Conservation (phyloP, 2,329 filamentous ascomycete species). For the Cyphellophora attinorum region DNA sequence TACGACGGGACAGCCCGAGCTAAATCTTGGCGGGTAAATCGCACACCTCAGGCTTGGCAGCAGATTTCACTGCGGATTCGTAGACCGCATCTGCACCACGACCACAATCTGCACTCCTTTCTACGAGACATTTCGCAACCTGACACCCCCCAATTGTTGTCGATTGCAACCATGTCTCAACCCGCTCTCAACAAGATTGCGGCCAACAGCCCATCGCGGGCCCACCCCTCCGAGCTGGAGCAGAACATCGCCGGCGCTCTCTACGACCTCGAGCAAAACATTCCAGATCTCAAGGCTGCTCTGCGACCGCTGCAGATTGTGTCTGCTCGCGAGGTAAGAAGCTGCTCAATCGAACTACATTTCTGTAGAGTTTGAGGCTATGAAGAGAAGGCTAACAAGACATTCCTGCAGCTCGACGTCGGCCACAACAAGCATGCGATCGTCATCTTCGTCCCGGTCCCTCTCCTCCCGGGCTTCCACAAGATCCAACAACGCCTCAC, state of each 20-base stretch:
- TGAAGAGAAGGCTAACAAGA: neutral
- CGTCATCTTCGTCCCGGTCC: constrained; percentile 99
- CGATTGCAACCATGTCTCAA: constrained; percentile 49
- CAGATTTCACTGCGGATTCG: too few relatives aligned
- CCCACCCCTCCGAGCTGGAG: constrained; percentile 96
- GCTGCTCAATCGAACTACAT: neutral
- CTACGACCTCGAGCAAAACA: constrained; percentile 98
- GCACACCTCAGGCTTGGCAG: too few relatives aligned
- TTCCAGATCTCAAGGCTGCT: constrained; percentile 90
- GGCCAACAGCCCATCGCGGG: constrained; percentile 89
- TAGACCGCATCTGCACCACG: too few relatives aligned
- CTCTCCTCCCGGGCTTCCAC: constrained; percentile 97
- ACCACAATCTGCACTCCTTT: too few relatives aligned
- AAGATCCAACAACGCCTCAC: constrained; percentile 99
- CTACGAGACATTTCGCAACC: too few relatives aligned
- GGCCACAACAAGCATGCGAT: constrained; percentile 99
- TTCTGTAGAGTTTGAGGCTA: neutral
- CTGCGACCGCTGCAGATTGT: constrained; percentile 98
- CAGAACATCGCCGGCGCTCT: constrained; percentile 92
- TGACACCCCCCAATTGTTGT: too few relatives aligned
- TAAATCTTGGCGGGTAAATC: too few relatives aligned
- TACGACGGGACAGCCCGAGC: too few relatives aligned
- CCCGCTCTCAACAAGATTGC: constrained; percentile 91
- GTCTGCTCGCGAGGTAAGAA: constrained; percentile 87
- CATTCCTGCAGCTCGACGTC: constrained; percentile 80